Base-by-base conservation (phyloP, 768 basidiomycete genomes). In the Russula compacta region DNA sequence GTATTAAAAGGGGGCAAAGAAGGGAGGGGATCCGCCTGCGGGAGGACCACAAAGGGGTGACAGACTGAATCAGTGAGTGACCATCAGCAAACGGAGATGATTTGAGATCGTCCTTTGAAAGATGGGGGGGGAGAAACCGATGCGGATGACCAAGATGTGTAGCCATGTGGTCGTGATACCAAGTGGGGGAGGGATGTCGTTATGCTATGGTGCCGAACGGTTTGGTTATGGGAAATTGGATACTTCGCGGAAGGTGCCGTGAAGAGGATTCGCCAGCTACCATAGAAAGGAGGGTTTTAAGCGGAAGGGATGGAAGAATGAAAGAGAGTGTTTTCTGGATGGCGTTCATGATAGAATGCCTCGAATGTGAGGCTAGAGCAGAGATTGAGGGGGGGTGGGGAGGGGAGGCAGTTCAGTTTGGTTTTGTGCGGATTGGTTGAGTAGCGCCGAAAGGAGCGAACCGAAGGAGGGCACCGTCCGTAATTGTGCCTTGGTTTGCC, bases 131-230 rank as follows among this genome's bases (percentile, higher is more conserved):
- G 32, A n/a, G 44, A 58, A 39, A 63, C 39, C 49, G 57, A 63
- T 63, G 52, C 33, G 56, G 56, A 58, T 63, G 52, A 42, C 39
- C 46, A 38, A 48, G 19, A 58, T 43, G 47, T 53, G 61, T 40
- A 49, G 49, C 61, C 61, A 63, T 63, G 57, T 63, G 61, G 61
- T 35, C 53, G 61, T 63, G 61, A 63, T 54, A 63, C 57, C 50
- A 8, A 49, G 56, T 53, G 39, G 46, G 21, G 47, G 53, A 14
- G 21, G 19, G 19, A 62, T 63, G 61, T 56, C 61, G 61, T 63
- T 53, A 58, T 39, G n/a, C 24, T 14, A 57, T 52, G 42, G 49
- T 39, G 51, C 44, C 44, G 50, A 59, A 59, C 19, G 36, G 58
- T n/a, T 53, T 54, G 44, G 38, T 53, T 54, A 35, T 53, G 24